Evolutionary conservation across 495 filamentous ascomycete species (phyloP).

Genomic region (Opeltia flavorubescens): DNA sequence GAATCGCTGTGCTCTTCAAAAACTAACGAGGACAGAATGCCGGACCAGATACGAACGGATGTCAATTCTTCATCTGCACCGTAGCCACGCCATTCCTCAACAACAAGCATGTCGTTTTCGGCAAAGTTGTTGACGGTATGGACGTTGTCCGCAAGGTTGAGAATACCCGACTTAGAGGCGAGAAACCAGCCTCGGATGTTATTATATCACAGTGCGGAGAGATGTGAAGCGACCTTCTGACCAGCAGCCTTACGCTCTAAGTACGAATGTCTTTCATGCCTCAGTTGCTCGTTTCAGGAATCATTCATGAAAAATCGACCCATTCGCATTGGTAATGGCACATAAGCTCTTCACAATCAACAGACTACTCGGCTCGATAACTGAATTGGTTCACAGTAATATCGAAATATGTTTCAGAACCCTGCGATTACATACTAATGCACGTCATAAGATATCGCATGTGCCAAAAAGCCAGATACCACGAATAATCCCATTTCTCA

Average conservation of each 20-base stretch:
- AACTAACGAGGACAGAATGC: slow-evolving; percentile 48
- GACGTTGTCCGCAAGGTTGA: slow-evolving; percentile 84
- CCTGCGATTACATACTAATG: too few species aligned
- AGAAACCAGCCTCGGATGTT: slow-evolving; percentile 78
- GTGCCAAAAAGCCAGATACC: too few species aligned
- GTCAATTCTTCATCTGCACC: slow-evolving; percentile 94
- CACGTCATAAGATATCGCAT: too few species aligned
- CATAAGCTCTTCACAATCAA: too few species aligned
- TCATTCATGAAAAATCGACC: too few species aligned
- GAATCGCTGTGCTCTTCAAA: neutral
- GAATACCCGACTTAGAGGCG: slow-evolving; percentile 61
- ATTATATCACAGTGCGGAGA: slow-evolving; percentile 78
- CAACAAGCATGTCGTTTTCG: slow-evolving; percentile 91
- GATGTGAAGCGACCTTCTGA: slow-evolving; percentile 58
- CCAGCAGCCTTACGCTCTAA: too few species aligned
- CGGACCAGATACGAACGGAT: slow-evolving; percentile 87
- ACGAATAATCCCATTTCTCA: neutral
- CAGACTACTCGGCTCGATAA: too few species aligned
- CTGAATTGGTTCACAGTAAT: too few species aligned
- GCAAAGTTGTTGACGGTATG: slow-evolving; percentile 78
- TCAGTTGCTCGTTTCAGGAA: too few species aligned
- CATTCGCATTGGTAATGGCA: too few species aligned
- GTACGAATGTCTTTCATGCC: too few species aligned
- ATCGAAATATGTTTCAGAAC: too few species aligned
- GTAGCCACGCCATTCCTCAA: slow-evolving; percentile 75